These are phyloP conservation scores for Amanita subjunquillea DNA, from an alignment of 768 basidiomycete species.

Conservation along the genomic window DNA sequence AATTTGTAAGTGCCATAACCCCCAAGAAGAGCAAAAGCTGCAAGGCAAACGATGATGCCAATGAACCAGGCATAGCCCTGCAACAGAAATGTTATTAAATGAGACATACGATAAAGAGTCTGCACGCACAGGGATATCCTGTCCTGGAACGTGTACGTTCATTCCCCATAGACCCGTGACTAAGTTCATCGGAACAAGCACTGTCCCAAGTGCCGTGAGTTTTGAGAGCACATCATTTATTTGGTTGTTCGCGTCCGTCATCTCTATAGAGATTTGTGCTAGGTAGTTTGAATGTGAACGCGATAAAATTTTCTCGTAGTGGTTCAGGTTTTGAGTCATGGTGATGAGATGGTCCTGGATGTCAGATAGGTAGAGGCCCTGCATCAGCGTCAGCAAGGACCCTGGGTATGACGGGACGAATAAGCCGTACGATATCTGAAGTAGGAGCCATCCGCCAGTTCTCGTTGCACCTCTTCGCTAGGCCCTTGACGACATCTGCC, in stretches of 20 bases:
- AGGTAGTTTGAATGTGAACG: conserved; percentile 99
- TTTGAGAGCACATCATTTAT: conserved; percentile 98
- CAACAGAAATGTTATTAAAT: neutral
- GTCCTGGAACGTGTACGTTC: conserved; percentile 96
- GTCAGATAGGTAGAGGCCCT: conserved; percentile 93
- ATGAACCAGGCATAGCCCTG: conserved; percentile 74
- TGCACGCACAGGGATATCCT: conserved; percentile 39
- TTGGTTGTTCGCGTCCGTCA: conserved; percentile 99
- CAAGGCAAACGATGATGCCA: conserved; percentile 73
- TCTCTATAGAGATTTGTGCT: conserved; percentile 98
- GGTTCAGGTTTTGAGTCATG: conserved; percentile 99
- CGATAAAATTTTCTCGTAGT: conserved; percentile 98
- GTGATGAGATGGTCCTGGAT: conserved; percentile 99
- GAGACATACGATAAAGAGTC: conserved; percentile 5
- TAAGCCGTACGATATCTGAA: conserved; percentile 72
- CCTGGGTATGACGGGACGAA: neutral
- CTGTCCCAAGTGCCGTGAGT: conserved; percentile 93
- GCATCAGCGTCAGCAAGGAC: neutral
- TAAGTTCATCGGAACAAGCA: conserved; percentile 95
- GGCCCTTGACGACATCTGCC: conserved; percentile 97
- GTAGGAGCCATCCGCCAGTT: conserved; percentile 98
- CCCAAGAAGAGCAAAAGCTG: conserved; percentile 73
- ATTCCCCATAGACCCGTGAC: conserved; percentile 95
- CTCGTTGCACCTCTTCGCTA: conserved; percentile 97
- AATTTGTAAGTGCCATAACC: conserved; percentile 73